Conservation (phyloP, 2,329 filamentous ascomycete genomes). For the Venturia asperata region DNA sequence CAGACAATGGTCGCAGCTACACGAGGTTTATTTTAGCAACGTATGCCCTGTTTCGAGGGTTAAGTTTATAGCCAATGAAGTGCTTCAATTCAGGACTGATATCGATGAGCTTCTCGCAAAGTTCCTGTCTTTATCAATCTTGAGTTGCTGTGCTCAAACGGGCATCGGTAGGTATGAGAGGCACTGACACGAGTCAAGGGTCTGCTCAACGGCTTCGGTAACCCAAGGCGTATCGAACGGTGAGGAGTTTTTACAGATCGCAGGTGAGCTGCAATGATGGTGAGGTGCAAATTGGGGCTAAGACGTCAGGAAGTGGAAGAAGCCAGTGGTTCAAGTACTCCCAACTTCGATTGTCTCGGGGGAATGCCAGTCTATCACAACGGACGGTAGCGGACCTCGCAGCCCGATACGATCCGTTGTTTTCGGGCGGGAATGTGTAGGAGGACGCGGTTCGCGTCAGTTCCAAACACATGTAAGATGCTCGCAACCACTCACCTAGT, state of each 20-base stretch:
- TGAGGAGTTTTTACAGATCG: background rate
- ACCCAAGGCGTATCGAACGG: background rate
- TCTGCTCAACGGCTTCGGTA: background rate
- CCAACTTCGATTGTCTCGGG: background rate
- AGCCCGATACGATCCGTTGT: background rate
- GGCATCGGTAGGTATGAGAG: background rate
- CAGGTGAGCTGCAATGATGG: background rate
- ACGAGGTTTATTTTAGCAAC: background rate
- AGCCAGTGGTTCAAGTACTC: background rate
- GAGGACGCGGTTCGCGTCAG: conserved; percentile 3
- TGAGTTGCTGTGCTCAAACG: background rate
- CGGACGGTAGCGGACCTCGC: background rate
- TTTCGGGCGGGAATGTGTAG: background rate
- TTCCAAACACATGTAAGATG: background rate
- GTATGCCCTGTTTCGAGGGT: background rate
- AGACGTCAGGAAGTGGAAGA: background rate
- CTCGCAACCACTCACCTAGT: background rate
- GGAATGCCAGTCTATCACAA: background rate
- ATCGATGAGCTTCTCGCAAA: too few species aligned
- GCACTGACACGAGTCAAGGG: background rate
- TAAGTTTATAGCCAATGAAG: background rate
- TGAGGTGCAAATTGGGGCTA: background rate
- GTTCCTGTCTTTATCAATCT: background rate
- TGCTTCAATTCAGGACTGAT: too few species aligned
- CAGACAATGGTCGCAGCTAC: background rate